A percentile compares a stretch with the other conserved stretches of the same genome.
These are phyloP conservation scores for Fusarium euwallaceae DNA, from an alignment of 2,329 filamentous ascomycete genomes.

Conservation along the genomic window DNA sequence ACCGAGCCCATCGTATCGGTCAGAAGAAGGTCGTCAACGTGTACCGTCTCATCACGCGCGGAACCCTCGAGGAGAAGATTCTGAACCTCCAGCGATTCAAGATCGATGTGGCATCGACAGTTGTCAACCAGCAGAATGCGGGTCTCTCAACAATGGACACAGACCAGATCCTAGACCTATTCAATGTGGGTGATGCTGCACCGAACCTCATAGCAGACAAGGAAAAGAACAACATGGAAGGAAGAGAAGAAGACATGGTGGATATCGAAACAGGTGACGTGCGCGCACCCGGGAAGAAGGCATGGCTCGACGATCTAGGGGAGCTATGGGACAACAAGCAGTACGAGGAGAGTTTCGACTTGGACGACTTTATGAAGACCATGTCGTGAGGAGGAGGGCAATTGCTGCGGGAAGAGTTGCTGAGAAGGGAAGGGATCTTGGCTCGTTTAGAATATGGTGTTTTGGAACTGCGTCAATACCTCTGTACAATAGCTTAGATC, in stretches of 20 bases:
- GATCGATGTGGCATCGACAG: slow-evolving; percentile 97
- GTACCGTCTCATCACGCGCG: slow-evolving; percentile 94
- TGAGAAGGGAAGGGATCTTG: slow-evolving; percentile 18
- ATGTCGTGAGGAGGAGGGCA: slow-evolving; percentile 72
- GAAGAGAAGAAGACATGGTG: slow-evolving; percentile 86
- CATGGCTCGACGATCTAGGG: slow-evolving; percentile 93
- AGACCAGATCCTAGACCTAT: slow-evolving; percentile 96
- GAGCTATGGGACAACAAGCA: slow-evolving; percentile 98
- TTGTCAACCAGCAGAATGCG: slow-evolving; percentile 99
- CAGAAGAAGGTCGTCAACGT: slow-evolving; percentile 99
- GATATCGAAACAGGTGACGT: slow-evolving; percentile 94
- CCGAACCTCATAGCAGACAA: slow-evolving; percentile 75
- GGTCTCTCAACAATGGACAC: slow-evolving; percentile 97
- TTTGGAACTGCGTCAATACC: slow-evolving; percentile 35
- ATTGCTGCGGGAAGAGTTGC: slow-evolving; percentile 3
- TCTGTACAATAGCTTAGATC: slow-evolving; percentile 46
- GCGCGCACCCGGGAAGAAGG: slow-evolving; percentile 96
- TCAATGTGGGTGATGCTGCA: slow-evolving; percentile 87
- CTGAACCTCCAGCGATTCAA: slow-evolving; percentile 98
- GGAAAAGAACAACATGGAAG: slow-evolving; percentile 68
- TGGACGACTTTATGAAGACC: slow-evolving; percentile 94
- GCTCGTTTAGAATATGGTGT: slow-evolving; percentile 36
- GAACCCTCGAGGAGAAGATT: slow-evolving; percentile 98
- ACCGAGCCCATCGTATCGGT: slow-evolving; percentile 96
- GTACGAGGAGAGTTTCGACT: slow-evolving; percentile 97